phyloP scores from a whole-genome alignment of 306 rosid species.

The Cucumis melo region DNA sequence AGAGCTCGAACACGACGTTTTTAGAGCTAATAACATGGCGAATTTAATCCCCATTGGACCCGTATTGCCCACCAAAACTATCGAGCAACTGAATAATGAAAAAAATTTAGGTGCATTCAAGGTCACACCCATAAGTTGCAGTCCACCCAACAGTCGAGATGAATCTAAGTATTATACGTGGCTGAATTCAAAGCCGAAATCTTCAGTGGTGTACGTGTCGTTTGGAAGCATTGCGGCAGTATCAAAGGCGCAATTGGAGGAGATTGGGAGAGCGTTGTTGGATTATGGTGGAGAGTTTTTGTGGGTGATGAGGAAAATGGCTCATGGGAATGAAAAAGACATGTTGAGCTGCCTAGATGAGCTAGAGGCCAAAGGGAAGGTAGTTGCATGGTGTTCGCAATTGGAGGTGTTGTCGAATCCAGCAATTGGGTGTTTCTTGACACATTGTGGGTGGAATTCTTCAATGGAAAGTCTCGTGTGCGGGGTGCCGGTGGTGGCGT shows the following conservation, averaged over 20 bases:
- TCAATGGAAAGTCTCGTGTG: conserved; percentile 1
- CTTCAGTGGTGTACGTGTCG: conserved; percentile 5
- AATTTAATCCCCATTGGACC: conserved; percentile 9
- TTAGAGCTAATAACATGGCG: conserved; percentile 6
- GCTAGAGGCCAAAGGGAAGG: conserved; percentile 2
- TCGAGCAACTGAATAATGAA: too few species aligned
- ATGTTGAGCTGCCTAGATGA: conserved; percentile 7
- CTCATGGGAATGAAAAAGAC: neutral
- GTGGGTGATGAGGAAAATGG: conserved; percentile 14
- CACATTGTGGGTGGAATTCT: conserved; percentile 14
- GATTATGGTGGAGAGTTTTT: conserved; percentile 22
- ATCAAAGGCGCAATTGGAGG: conserved; percentile 37
- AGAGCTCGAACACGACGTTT: conserved; percentile 22
- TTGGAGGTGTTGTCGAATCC: neutral
- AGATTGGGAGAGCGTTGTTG: conserved; percentile 35
- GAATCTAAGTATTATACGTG: neutral
- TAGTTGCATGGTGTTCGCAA: conserved; percentile 9
- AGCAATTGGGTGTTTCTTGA: neutral
- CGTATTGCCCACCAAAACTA: neutral
- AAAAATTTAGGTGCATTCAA: too few species aligned
- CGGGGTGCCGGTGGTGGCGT: conserved; percentile 13
- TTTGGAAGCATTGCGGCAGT: conserved; percentile 4
- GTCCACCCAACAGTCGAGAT: too few species aligned
- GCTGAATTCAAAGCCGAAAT: conserved; percentile 5
- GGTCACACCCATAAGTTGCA: too few species aligned